Evolutionary conservation across 768 basidiomycete species (phyloP), one percentile per base, ranked within the genome.

Genomic region (Tylopilus felleus): DNA sequence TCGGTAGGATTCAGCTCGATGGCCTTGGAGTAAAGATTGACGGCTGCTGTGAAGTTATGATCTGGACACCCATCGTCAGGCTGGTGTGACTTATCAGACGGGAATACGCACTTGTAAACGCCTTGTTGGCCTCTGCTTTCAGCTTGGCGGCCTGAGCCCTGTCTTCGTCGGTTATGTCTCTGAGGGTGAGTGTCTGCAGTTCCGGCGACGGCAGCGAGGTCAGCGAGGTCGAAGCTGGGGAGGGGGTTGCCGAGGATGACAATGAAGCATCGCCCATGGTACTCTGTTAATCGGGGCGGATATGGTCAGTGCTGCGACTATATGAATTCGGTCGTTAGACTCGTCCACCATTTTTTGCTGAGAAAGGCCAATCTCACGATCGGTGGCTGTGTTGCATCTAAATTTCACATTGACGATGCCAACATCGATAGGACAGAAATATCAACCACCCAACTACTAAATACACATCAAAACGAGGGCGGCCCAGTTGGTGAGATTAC

Each of bases 1-100:
- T 98, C 96, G 51, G 77, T 75, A 0, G 93, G 94, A 67, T 99
- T 94, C 66, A 86, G 80, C 59, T 88, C 84, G 60, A 98, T 89
- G 2, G 96, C 92, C 35, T 84, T 73, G 3, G 87, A 80, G 70
- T 98, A 99, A 35, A 97, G 72, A 38, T 80, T 77, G 10, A 88
- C 85, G 12, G 95, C 93, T 16, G 73, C 69, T 21, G 79, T 77
- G 68, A 94, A 98, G 61, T 90, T 83, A 68, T 92, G 88, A 44
- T 72, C 90, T 78, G 53, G 27, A 49, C n/a, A 12, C 31, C 4
- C 33, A 57, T 55, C 53, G 48, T 55, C 27, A 49, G 27, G 22
- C 13, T 48, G 31, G 22, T 28, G 9, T 46, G 21, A 13, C 6
- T 17, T 27, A 50, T 55, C 46, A 25, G 22, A 48, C 13, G 3